Evolutionary conservation across 2,329 filamentous ascomycete genomes (phyloP).

Genomic region (Conoideocrella luteorostrata): DNA sequence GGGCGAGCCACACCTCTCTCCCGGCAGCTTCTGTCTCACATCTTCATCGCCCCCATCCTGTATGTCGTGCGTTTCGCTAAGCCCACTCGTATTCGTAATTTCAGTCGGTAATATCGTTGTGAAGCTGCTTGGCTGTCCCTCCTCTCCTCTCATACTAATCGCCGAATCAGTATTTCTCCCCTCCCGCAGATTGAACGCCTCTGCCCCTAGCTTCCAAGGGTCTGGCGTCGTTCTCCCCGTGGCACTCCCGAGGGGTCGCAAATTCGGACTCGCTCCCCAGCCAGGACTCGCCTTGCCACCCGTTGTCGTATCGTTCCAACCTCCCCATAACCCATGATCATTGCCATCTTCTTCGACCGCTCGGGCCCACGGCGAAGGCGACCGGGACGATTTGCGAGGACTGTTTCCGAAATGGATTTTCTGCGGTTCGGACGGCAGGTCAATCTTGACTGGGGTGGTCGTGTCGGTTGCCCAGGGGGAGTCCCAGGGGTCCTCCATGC

Average conservation of each 20-base stretch:
- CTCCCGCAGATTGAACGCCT: constrained; percentile 9
- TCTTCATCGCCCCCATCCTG: background rate
- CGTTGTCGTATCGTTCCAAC: constrained; percentile 25
- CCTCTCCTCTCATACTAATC: constrained; percentile 20
- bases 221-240: constrained; percentile 21
- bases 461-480: constrained; percentile 48
- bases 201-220: constrained; percentile 16
- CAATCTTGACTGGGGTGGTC: constrained; percentile 31
- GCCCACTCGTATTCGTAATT: too few relatives aligned
- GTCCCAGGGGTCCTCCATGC: constrained; percentile 59
- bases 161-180: constrained; percentile 23
- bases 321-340: constrained; percentile 28
- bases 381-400: constrained; percentile 16
- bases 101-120: too few relatives aligned
- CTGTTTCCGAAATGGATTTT: constrained; percentile 22
- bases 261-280: constrained; percentile 26
- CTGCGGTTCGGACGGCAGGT: constrained; percentile 26
- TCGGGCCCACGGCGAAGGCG: constrained; percentile 21
- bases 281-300: constrained; percentile 18
- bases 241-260: constrained; percentile 21
- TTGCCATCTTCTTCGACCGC: constrained; percentile 1
- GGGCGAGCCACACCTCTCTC: constrained; percentile 13
- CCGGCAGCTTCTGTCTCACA: background rate
- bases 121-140: background rate
- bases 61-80: too few relatives aligned